Evolutionary conservation across 2,329 filamentous ascomycete genomes (phyloP).

Genomic region (Daldinia eschscholtzii): DNA sequence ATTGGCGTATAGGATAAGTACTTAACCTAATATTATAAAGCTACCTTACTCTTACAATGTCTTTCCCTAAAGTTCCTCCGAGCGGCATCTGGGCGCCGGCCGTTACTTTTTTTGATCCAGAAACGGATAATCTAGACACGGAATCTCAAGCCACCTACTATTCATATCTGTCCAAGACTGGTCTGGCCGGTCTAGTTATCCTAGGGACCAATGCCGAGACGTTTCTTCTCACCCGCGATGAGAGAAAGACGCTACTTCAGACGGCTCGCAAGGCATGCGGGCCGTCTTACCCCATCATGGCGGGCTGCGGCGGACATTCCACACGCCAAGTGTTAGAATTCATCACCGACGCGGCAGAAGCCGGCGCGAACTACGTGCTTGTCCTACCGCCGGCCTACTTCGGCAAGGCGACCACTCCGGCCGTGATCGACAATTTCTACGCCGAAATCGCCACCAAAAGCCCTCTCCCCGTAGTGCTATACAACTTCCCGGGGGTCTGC

Average conservation of each 20-base stretch:
- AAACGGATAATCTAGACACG: constrained; percentile 61
- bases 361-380: constrained; percentile 72
- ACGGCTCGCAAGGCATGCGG: constrained; percentile 67
- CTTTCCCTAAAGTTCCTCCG: constrained; percentile 50
- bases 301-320: constrained; percentile 73
- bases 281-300: constrained; percentile 69
- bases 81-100: constrained; percentile 63
- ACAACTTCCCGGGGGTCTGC: constrained; percentile 77
- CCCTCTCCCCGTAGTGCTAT: constrained; percentile 71
- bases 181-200: constrained; percentile 52
- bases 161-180: constrained; percentile 59
- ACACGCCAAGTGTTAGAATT: constrained; percentile 73
- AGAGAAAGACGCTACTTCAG: constrained; percentile 67
- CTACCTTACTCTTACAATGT: constrained; percentile 38
- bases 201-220: constrained; percentile 54
- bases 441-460: constrained; percentile 65
- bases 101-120: constrained; percentile 65
- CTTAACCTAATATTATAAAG: not conserved
- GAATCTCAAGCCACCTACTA: constrained; percentile 63
- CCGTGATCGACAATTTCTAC: constrained; percentile 71
- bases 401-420: constrained; percentile 69
- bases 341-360: constrained; percentile 68
- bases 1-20: constrained; percentile 5
- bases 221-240: constrained; percentile 68
- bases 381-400: constrained; percentile 75